Base-by-base conservation (phyloP, 352 stramenopile species). In the Phytopythium cucurbitacearum region DNA sequence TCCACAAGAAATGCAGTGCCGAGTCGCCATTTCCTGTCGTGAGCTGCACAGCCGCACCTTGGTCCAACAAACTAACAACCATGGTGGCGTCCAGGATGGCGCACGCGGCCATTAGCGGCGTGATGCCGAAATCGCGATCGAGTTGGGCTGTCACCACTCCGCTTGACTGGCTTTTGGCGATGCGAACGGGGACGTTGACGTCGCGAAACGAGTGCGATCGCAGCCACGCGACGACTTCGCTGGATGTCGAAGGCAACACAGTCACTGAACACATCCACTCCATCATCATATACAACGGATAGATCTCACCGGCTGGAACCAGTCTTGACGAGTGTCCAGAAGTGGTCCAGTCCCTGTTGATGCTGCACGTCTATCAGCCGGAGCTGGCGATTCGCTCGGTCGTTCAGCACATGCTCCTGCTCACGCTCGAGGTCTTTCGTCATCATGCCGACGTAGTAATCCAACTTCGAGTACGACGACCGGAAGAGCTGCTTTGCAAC, bases 71-170 rank as follows among this genome's bases (percentile, higher is more conserved):
- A 16, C 59, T 67, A 0, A 8, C 34, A 13, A 80, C 74, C 41
- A 93, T 56, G 2, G 86, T 71, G 9, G 81, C 66, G 43, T 68
- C 59, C 48, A 84, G 64, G 5, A 69, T 62, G 0, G 65, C 64
- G 35, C 80, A 89, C 3, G 83, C 83, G 12, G 60, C 70, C 83
- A 93, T 93, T 3, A 93, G 59, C 4, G 83, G 83, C 8, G 78
- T 88, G 33, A 82, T 2, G 2, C 77, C 82, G 2, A 83, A 56
- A 1, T 73, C 65, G 58, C 44, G 63, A 40, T 78, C 57, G 4
- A 48, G 40, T 0, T 53, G 48, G 57, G 63, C 16, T 13, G 28
- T 9, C 57, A 63, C 39, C 11, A 43, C 6, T 34, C 60, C 16
- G 3, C 6, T 35, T n/a, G 16, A 56, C 13, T 7, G 34, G 1